Base-by-base conservation (phyloP, 345 rosid genomes). In the Streptanthus diversifolius region DNA sequence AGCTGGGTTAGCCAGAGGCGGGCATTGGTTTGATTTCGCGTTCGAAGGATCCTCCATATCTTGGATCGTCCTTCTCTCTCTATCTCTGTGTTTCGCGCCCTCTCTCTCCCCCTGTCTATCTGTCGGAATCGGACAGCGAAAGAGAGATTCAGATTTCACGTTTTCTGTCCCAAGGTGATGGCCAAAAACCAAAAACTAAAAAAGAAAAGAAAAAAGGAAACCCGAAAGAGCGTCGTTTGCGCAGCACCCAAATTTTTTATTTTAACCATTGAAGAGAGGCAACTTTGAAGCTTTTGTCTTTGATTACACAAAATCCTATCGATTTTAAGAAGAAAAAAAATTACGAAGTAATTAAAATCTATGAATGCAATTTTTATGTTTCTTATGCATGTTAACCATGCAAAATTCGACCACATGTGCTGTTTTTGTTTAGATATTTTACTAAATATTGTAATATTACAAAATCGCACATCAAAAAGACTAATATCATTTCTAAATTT, bases 11-110 rank as follows among this genome's bases (percentile, higher is more conserved):
- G 76, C 3, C 6, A 63, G 12, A 36, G 78, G 58, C 2, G 65
- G 65, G 57, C 77, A 29, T 61, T 78, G 44, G 77, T 61, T 66
- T 9, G 73, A 9, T 49, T 72, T 81, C 7, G 35, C 22, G 43
- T 77, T 76, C 3, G 79, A 72, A 47, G 77, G 81, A 72, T 82
- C 82, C 45, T 81, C 80, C 90, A 88, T 88, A 6, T 41, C 35
- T 47, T 36, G 63, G 68, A 41, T 75, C 59, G 29, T 70, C 17
- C 30, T 18, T 53, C 13, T 29, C 22, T 63, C 66, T 74, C 51
- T 45, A 25, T 43, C 58, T 33, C 65, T 47, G 22, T 59, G 43
- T 72, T 53, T 43, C 76, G 70, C 49, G 57, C 77, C 24, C 56
- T 55, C 30, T 36, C 75, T 44, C n/a, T 48, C 19, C 13, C 13